Evolutionary conservation across 2,329 filamentous ascomycete genomes (phyloP).

Genomic region (Sphaerulina populicola): DNA sequence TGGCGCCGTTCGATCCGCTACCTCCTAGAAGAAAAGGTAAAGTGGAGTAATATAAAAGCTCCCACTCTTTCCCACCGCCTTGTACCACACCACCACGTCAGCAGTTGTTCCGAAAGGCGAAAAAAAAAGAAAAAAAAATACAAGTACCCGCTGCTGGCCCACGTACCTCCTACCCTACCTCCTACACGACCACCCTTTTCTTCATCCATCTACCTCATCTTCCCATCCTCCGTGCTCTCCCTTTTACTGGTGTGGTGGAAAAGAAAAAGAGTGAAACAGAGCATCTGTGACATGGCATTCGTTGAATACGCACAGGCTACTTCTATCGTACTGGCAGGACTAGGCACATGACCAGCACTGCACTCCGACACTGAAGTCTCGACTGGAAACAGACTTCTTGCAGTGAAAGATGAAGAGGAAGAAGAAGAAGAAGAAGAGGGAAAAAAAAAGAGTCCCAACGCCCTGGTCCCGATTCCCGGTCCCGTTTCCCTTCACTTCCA

Average conservation of each 20-base stretch:
- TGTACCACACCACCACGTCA: not conserved
- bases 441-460: not conserved
- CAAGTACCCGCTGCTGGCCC: not conserved
- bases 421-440: too few relatives aligned
- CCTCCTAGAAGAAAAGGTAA: too few relatives aligned
- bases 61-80: not conserved
- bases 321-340: not conserved
- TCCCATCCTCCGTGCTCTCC: not conserved
- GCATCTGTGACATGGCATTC: not conserved
- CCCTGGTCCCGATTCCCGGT: not conserved
- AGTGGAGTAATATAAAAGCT: not conserved
- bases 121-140: not conserved
- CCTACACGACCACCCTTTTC: too few relatives aligned
- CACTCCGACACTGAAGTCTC: not conserved
- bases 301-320: not conserved
- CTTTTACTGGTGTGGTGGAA: not conserved
- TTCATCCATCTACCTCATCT: not conserved
- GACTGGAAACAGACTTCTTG: not conserved
- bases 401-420: too few relatives aligned
- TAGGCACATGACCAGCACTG: not conserved
- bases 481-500: not conserved
- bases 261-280: not conserved
- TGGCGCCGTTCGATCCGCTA: too few relatives aligned
- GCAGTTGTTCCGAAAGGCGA: not conserved
- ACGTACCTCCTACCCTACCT: not conserved